Conservation (phyloP, 2,329 filamentous ascomycete genomes). For the Rhytidhysteron rufulum region DNA sequence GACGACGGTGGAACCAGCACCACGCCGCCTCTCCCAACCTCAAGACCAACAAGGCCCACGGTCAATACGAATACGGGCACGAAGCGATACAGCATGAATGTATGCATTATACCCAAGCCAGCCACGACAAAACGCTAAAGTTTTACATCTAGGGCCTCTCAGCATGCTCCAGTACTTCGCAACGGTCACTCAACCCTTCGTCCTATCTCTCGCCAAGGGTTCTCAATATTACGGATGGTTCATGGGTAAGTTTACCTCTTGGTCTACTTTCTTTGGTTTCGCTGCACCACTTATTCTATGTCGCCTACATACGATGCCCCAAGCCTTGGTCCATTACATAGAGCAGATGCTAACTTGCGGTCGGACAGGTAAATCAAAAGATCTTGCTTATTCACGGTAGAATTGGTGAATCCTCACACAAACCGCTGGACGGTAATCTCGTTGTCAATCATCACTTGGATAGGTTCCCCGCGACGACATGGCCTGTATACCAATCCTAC, state of each 20-base stretch:
- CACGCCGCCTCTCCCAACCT: constrained; percentile 44
- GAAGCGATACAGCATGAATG: constrained; percentile 56
- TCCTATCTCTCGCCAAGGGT: constrained; percentile 81
- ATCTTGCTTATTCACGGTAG: constrained; percentile 77
- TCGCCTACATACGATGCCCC: too few species aligned
- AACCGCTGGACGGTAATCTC: constrained; percentile 71
- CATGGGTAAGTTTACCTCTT: constrained; percentile 63
- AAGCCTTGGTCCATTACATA: too few species aligned
- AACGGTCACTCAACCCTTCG: constrained; percentile 52
- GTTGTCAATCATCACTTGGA: constrained; percentile 81
- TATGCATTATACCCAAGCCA: too few species aligned
- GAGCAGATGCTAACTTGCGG: constrained; percentile 17
- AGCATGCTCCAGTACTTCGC: constrained; percentile 49
- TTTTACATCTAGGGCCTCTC: constrained; percentile 46
- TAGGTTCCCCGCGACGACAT: constrained; percentile 73
- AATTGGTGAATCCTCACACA: constrained; percentile 67
- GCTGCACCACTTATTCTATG: neutral
- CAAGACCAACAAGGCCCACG: constrained; percentile 43
- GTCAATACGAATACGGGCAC: constrained; percentile 20
- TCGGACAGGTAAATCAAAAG: constrained; percentile 78
- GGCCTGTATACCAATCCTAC: constrained; percentile 84
- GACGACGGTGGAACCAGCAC: constrained; percentile 65
- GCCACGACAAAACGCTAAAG: neutral
- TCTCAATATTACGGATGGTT: constrained; percentile 72
- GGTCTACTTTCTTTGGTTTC: neutral